These are phyloP conservation scores for Copromyces sp. DNA, from an alignment of 495 filamentous ascomycete genomes.

Conservation along the genomic window DNA sequence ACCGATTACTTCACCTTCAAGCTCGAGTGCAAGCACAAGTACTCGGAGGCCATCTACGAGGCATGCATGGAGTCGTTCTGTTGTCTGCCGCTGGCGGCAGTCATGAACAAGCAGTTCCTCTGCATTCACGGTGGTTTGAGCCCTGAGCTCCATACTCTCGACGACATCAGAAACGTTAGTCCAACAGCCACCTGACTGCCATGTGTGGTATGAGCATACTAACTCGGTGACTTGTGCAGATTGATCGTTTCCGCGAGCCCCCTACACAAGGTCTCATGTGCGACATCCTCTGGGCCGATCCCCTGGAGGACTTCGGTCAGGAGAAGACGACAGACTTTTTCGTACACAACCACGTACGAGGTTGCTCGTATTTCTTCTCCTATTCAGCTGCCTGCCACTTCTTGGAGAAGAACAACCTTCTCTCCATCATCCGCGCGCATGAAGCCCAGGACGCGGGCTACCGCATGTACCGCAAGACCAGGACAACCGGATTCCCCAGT, in stretches of 20 bases:
- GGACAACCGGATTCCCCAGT: conserved; percentile 94
- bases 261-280: conserved; percentile 98
- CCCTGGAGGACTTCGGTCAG: conserved; percentile 97
- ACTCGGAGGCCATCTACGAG: conserved; percentile 91
- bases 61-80: conserved; percentile 99
- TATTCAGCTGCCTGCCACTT: conserved; percentile 98
- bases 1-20: conserved; percentile 99
- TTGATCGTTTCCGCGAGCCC: conserved; percentile 95
- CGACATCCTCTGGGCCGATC: conserved; percentile 97
- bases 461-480: conserved; percentile 97
- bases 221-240: conserved; percentile 39
- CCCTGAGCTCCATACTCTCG: conserved; percentile 88
- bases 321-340: conserved; percentile 97
- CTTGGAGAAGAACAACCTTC: conserved; percentile 95
- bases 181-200: background rate
- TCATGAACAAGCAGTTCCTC: conserved; percentile 99
- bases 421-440: conserved; percentile 97
- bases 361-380: conserved; percentile 98
- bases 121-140: conserved; percentile 97
- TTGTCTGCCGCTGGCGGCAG: conserved; percentile 79
- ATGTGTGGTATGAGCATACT: background rate
- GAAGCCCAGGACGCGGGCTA: conserved; percentile 98
- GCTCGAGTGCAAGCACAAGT: conserved; percentile 98
- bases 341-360: conserved; percentile 94
- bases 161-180: conserved; percentile 79